Base-by-base conservation (phyloP, 805 yeast species). In the Lachancea nothofagi region DNA sequence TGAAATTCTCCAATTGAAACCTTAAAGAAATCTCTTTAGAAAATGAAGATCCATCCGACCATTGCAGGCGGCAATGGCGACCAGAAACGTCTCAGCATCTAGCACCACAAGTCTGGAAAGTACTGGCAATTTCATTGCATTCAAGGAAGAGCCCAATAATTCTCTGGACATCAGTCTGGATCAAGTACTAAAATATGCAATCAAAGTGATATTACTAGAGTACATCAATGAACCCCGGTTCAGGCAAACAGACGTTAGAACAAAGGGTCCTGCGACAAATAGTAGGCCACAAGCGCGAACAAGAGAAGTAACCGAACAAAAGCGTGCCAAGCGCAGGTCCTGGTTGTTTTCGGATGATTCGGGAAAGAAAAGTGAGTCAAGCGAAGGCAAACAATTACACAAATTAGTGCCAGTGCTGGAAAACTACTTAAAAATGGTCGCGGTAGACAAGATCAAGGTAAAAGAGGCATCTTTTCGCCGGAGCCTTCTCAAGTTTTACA, bases 141-240 rank as follows among this genome's bases (percentile, higher is more conserved):
- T 27, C 4, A 20, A 22, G n/a, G 22, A 3, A 3, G 17, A 26
- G 7, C 19, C 14, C 10, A 25, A 27, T 5, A 28, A 27, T 23
- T 12, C 18, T 6, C 14, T 24, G 10, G 12, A 14, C 8, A n/a
- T 27, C 23, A 20, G 26, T 19, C 23, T 24, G 7, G 38, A 35
- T 27, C 27, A 27, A 15, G 31, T 35, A 27, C 80, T 81, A 48
- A 69, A 69, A 34, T 67, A 72, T 22, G 68, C 79, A 1, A 52
- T 82, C 33, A 77, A 78, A 49, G 59, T 78, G 5, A 55, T 80
- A 2, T 57, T 83, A 9, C 55, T 83, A 14, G 81, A 77, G 34
- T 80, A 82, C 50, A 62, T 74, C 39, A 75, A 71, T 42, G 86
- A 80, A 56, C 84, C 84, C 2, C 59, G 86, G 26, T 81, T 80